Conservation (phyloP, 148 eudicot genomes). For the Rhododendron ovatum region DNA sequence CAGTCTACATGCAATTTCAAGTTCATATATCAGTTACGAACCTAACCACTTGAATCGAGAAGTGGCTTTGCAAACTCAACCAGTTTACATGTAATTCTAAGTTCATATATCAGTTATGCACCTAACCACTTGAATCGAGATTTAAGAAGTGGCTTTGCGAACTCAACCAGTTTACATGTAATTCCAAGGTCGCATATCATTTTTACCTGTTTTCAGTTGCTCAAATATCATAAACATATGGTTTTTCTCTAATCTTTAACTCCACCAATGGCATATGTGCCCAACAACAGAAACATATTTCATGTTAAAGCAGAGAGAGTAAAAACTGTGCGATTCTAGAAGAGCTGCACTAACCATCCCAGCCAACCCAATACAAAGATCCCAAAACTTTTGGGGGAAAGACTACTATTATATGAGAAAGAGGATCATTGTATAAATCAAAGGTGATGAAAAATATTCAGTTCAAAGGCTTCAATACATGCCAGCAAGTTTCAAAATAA, state of each 20-base stretch:
- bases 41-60: too few species aligned
- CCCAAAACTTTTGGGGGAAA: not conserved
- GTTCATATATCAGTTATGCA: too few species aligned
- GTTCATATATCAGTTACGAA: too few species aligned
- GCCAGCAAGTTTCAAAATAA: not conserved
- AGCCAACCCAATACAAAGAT: not conserved
- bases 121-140: too few species aligned
- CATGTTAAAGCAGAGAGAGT: not conserved
- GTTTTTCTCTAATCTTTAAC: too few species aligned
- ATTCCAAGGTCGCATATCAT: too few species aligned
- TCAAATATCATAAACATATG: too few species aligned
- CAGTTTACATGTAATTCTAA: too few species aligned
- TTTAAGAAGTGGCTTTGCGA: too few species aligned
- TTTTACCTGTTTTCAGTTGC: not conserved
- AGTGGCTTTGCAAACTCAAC: too few species aligned
- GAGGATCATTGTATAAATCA: not conserved
- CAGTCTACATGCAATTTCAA: not conserved
- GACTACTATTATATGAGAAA: not conserved
- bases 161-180: too few species aligned
- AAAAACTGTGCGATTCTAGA: not conserved
- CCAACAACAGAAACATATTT: not conserved
- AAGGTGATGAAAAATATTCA: not conserved
- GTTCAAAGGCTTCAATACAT: not conserved
- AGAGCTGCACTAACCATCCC: not conserved
- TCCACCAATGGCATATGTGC: not conserved